phyloP scores from a whole-genome alignment of 2,329 filamentous ascomycete genomes.

The Zymoseptoria crescenta region DNA sequence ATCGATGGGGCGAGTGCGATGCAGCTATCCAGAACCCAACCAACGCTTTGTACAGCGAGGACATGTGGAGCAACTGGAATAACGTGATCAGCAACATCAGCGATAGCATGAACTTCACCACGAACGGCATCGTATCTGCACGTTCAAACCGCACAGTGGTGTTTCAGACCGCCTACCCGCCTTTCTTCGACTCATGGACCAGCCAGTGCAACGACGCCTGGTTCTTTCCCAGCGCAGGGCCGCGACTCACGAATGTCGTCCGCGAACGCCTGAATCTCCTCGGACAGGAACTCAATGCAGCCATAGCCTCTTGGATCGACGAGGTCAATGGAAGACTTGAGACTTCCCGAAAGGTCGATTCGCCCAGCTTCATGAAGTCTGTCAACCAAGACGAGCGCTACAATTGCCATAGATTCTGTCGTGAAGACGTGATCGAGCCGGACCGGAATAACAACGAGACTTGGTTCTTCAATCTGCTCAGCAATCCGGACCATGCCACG shows the following conservation, averaged over 20 bases:
- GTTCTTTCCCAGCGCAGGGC: background rate
- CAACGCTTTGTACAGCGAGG: background rate
- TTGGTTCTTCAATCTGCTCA: background rate
- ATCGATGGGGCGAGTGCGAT: background rate
- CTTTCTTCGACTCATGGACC: background rate
- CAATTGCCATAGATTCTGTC: background rate
- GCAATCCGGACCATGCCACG: background rate
- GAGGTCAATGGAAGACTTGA: background rate
- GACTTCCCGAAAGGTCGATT: no score
- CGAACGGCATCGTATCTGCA: no score
- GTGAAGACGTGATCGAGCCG: background rate
- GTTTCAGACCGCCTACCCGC: background rate
- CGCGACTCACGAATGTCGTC: background rate
- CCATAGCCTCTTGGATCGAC: background rate
- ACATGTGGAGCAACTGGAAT: background rate
- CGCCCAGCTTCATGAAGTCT: background rate
- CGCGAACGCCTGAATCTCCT: background rate
- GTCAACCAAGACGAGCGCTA: background rate
- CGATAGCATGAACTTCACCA: background rate
- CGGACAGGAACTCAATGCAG: background rate
- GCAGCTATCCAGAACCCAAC: no score
- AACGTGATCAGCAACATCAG: background rate
- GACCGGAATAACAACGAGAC: background rate
- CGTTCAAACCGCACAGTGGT: no score
- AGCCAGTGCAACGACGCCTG: background rate